Conservation (phyloP, 2,329 filamentous ascomycete genomes). For the Aspergillus vadensis region DNA sequence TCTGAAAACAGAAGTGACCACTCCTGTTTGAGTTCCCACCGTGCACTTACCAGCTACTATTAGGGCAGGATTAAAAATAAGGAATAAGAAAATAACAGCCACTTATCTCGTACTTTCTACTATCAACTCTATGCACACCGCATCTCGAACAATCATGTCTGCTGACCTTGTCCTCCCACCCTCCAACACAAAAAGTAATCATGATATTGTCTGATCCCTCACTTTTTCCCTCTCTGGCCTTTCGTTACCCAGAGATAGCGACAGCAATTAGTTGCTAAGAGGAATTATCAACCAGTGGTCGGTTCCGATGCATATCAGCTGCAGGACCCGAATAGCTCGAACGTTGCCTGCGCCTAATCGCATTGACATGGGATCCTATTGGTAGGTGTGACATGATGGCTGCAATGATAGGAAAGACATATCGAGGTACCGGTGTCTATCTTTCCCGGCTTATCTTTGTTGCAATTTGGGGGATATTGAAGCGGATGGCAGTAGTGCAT, state of each 20-base stretch:
- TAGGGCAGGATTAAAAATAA: background rate
- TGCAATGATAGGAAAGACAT: constrained; percentile 6
- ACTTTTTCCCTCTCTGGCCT: background rate
- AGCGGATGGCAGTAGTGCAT: too few relatives aligned
- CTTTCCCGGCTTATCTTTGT: constrained; percentile 1
- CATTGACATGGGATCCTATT: constrained; percentile 13
- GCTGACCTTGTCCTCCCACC: constrained; percentile 12
- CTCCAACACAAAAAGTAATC: constrained; percentile 3
- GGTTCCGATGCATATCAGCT: constrained; percentile 32
- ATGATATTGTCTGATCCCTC: constrained; percentile 8
- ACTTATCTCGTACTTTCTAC: constrained; percentile 4
- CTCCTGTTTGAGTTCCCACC: background rate
- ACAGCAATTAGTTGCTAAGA: constrained; percentile 27
- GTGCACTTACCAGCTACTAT: background rate
- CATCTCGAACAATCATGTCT: constrained; percentile 10
- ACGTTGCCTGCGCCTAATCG: constrained; percentile 20
- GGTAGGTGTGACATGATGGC: constrained; percentile 11
- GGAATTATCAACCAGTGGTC: constrained; percentile 26
- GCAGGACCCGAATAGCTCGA: constrained; percentile 23
- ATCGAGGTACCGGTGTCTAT: background rate
- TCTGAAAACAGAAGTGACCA: constrained; percentile 7
- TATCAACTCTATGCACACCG: background rate
- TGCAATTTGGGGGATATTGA: background rate
- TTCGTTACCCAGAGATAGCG: constrained; percentile 21
- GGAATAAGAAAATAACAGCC: background rate